Base-by-base conservation (phyloP, 352 stramenopile genomes). In the Plasmopara muralis region DNA sequence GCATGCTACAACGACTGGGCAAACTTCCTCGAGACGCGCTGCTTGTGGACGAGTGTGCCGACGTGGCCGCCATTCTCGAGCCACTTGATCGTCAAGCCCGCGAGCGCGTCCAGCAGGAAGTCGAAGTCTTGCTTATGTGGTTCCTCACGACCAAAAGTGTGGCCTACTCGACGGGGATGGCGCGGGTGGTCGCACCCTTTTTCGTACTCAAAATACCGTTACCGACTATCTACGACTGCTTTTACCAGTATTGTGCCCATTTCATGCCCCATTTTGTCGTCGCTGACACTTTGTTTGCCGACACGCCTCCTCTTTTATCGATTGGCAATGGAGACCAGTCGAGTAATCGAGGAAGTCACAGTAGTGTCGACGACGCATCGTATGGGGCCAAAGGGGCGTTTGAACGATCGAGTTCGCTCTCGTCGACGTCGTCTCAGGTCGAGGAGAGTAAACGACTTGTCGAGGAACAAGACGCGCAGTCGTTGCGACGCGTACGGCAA, bases 131-230 rank as follows among this genome's bases (percentile, higher is more conserved):
- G 43, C 57, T 91, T 31, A 64, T 91, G 47, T 91, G 79, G 78
- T 89, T 89, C 47, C 57, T 91, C 6, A 87, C 79, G 34, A 89
- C 81, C 44, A 91, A 91, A 42, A 86, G 76, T 37, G 72, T 91
- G 33, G 68, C 66, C 15, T 91, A 91, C 62, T 70, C 60, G 15
- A 67, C 70, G 38, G 81, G 81, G 30, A 91, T 91, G 81, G 81
- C 81, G 33, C 71, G 78, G 9, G 78, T 86, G 2, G 75, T 91
- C 2, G 81, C 76, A 13, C 70, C 77, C 16, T 88, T 91, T 52
- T 89, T 91, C 52, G 47, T 82, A 37, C 55, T 88, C 12, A 62
- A 85, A 37, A 72, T 91, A 54, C 74, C 81, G 30, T 62, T 91
- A 20, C 66, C 79, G 10, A 88, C 78, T 4, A 78, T 91, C 47